phyloP scores from a whole-genome alignment of 2,329 filamentous ascomycete species.

The Didymella arachidicola region DNA sequence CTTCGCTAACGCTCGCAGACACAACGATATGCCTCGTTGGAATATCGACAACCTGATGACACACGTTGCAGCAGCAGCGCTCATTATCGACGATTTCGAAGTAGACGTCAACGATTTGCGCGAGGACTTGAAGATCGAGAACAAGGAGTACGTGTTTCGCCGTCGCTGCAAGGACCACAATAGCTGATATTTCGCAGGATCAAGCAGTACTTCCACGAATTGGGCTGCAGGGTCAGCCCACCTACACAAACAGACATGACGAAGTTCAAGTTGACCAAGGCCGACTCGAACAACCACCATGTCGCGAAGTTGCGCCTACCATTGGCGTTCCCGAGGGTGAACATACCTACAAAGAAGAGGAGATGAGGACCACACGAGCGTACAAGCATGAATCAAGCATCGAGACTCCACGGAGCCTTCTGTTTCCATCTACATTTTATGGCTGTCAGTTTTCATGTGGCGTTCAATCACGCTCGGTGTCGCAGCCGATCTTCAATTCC shows the following conservation, averaged over 20 bases:
- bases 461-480: conserved; percentile 5
- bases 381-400: conserved; percentile 8
- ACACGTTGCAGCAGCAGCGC: conserved; percentile 74
- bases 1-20: conserved; percentile 30
- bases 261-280: conserved; percentile 67
- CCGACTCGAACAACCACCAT: conserved; percentile 65
- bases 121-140: conserved; percentile 75
- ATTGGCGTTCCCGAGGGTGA: conserved; percentile 77
- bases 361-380: conserved; percentile 22
- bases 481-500: conserved; percentile 2
- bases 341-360: conserved; percentile 29
- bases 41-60: conserved; percentile 76
- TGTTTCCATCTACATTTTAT: not conserved
- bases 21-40: conserved; percentile 70
- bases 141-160: conserved; percentile 62
- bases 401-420: conserved; percentile 10
- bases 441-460: conserved; percentile 3
- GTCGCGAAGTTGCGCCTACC: conserved; percentile 79
- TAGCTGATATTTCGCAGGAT: conserved; percentile 53
- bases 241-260: conserved; percentile 58
- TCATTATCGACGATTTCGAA: conserved; percentile 76
- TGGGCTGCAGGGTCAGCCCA: conserved; percentile 69
- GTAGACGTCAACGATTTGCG: conserved; percentile 74
- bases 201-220: conserved; percentile 75
- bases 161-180: too few species aligned